phyloP scores from a whole-genome alignment of 2,329 filamentous ascomycete genomes.

The Cytospora piceicola region DNA sequence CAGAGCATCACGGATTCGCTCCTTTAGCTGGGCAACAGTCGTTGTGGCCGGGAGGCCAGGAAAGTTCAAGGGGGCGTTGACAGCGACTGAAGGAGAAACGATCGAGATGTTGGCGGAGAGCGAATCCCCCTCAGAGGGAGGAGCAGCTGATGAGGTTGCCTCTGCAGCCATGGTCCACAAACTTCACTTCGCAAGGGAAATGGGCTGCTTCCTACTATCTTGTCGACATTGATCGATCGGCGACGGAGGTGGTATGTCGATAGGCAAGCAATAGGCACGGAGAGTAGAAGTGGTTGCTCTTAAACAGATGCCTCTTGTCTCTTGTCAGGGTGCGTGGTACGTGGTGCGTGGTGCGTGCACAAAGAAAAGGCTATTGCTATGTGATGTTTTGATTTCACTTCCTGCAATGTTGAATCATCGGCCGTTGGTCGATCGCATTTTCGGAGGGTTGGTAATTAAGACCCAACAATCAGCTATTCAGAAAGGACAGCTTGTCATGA shows the following conservation, averaged over 20 bases:
- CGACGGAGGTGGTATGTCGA: neutral
- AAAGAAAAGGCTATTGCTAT: neutral
- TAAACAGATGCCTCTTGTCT: conserved; percentile 8
- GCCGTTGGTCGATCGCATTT: conserved; percentile 16
- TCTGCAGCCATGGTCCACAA: conserved; percentile 46
- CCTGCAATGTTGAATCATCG: conserved; percentile 12
- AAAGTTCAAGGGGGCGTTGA: conserved; percentile 56
- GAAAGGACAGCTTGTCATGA: conserved; percentile 10
- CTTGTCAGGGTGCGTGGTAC: conserved; percentile 1
- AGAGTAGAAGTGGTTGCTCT: conserved; percentile 24
- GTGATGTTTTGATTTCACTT: neutral
- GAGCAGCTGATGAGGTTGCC: conserved; percentile 37
- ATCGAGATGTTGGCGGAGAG: conserved; percentile 60
- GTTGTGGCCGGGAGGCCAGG: conserved; percentile 52
- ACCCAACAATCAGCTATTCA: neutral
- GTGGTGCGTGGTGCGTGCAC: conserved; percentile 24
- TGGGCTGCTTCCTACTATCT: neutral
- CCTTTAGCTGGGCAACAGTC: conserved; percentile 61
- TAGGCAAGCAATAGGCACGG: conserved; percentile 1
- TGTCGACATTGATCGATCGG: neutral
- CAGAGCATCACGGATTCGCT: conserved; percentile 58
- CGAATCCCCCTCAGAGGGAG: conserved; percentile 32
- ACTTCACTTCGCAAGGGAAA: conserved; percentile 22
- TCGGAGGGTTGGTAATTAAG: neutral
- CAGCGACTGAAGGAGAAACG: conserved; percentile 61